A percentile compares a stretch with the other conserved stretches of the same genome.
Conservation (phyloP, 257 asterid species). For the Solanum ossicruentum region DNA sequence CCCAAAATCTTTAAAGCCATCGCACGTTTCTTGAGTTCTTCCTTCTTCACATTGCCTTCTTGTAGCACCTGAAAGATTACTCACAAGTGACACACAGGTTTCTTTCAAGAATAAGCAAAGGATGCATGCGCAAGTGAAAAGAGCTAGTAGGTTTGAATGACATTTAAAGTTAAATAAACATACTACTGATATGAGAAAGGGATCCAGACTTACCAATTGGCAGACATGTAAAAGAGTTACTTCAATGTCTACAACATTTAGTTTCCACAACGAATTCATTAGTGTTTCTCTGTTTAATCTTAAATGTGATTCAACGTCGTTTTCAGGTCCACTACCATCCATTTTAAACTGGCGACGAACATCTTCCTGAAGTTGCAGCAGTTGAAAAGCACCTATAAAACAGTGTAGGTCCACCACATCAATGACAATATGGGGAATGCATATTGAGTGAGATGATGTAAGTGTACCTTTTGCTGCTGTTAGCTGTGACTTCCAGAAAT, state of each 20-base stretch:
- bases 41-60: slow-evolving; percentile 50
- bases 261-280: slow-evolving; percentile 74
- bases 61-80: slow-evolving; percentile 48
- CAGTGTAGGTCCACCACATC: background rate
- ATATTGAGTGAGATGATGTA: background rate
- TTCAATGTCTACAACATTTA: slow-evolving; percentile 86
- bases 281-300: slow-evolving; percentile 53
- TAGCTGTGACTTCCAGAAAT: slow-evolving; percentile 71
- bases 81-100: background rate
- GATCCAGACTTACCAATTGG: slow-evolving; percentile 47
- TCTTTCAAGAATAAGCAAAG: background rate
- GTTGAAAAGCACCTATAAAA: slow-evolving; percentile 74
- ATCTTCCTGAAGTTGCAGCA: slow-evolving; percentile 91
- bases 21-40: slow-evolving; percentile 56
- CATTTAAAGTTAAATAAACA: background rate
- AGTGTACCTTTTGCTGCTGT: slow-evolving; percentile 73
- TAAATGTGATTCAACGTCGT: slow-evolving; percentile 66
- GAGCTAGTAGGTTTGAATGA: too few relatives aligned
- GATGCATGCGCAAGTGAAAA: too few relatives aligned
- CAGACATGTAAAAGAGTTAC: slow-evolving; percentile 73
- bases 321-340: slow-evolving; percentile 48
- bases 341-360: slow-evolving; percentile 44
- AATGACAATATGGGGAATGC: background rate
- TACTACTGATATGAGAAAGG: background rate
- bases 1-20: slow-evolving; percentile 61